Base-by-base conservation (phyloP, 23 red algal genomes). In the Gracilaria gracilis region DNA sequence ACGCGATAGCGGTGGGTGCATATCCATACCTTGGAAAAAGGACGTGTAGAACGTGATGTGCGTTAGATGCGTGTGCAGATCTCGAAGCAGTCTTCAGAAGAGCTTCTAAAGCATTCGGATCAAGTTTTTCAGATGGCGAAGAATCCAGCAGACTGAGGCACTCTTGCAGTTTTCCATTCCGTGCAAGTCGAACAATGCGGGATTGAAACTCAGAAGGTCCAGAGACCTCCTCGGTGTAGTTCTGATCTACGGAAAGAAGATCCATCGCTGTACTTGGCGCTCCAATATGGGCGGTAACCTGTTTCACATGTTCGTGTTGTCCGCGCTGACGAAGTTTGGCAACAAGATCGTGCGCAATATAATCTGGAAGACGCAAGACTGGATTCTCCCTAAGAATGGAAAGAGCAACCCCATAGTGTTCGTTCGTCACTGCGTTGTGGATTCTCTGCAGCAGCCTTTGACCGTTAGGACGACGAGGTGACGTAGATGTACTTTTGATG, bases 311-410 rank as follows among this genome's bases (percentile, higher is more conserved):
- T 23, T 75, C 36, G 29, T 57, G 39, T 34, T 70, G 65, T 36
- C 84, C 84, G 8, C 84, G 54, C 47, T 32, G 37, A n/a, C 84
- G 84, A 31, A 88, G 70, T 16, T 75, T 72, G 9, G 66, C 84
- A 17, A 37, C 84, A 40, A 88, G 69, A 36, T 88, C 84, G 11
- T 88, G 44, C 4, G 71, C 65, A 9, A 78, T 12, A 32, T 88
- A 19, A 58, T 88, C 84, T 3, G 84, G 84, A 16, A 88, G 70
- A 28, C 66, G 70, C 36, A 88, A 8, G 1, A 75, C 51, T 61
- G 84, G 84, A 78, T 88, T 88, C 25, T 88, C 35, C 16, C 61
- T 76, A 25, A 88, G 65, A 34, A 88, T 58, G 20, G 50, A 61
- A 31, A 88, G 67, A 40, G 84, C 84, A 33, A 62, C 21, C 21